phyloP scores from a whole-genome alignment of 2,329 filamentous ascomycete genomes.

The Diaporthe sp. region DNA sequence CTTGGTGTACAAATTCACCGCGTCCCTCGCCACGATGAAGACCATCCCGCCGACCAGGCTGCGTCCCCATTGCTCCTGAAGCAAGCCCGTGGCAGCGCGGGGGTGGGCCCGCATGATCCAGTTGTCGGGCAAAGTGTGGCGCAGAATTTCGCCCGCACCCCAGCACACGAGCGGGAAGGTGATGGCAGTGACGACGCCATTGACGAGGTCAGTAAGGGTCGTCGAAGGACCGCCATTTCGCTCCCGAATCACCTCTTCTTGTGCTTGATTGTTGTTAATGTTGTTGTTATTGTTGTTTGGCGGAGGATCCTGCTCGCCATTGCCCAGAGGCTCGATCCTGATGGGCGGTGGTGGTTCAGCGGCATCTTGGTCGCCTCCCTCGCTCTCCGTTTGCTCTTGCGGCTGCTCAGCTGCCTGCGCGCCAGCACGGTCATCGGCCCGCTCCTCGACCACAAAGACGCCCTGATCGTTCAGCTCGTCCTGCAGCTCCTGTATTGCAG shows the following conservation, averaged over 20 bases:
- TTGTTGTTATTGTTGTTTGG: constrained; percentile 35
- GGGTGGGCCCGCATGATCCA: constrained; percentile 67
- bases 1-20: constrained; percentile 70
- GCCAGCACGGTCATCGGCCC: not conserved
- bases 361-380: constrained; percentile 7
- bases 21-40: constrained; percentile 85
- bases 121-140: constrained; percentile 71
- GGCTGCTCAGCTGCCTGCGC: constrained; percentile 15
- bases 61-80: constrained; percentile 89
- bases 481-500: constrained; percentile 38
- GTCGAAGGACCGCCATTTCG: constrained; percentile 43
- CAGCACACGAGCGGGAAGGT: constrained; percentile 86
- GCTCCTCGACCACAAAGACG: constrained; percentile 27
- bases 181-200: constrained; percentile 66
- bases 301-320: constrained; percentile 33
- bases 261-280: constrained; percentile 35
- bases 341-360: constrained; percentile 29
- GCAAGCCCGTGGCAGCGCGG: constrained; percentile 65
- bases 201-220: constrained; percentile 56
- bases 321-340: constrained; percentile 16
- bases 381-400: constrained; percentile 23
- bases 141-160: constrained; percentile 80
- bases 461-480: constrained; percentile 40
- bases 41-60: constrained; percentile 89
- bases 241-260: constrained; percentile 36